Conservation (phyloP, 352 stramenopile species). For the Sclerospora graminicola region DNA sequence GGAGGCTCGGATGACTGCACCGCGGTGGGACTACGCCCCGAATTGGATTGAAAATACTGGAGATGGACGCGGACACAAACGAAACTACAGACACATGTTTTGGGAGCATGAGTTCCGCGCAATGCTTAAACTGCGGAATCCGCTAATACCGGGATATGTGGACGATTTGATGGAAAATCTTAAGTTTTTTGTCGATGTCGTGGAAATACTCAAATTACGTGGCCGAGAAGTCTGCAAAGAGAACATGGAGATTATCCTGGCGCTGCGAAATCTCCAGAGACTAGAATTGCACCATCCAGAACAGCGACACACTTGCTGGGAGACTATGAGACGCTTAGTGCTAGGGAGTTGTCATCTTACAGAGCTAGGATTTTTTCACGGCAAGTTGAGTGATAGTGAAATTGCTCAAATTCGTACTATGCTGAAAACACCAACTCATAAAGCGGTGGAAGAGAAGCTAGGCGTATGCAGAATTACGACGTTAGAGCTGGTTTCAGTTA, state of each 20-base stretch:
- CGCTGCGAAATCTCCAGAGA: slow-evolving; percentile 29
- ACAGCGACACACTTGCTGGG: slow-evolving; percentile 40
- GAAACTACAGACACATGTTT: slow-evolving; percentile 33
- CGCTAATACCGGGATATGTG: slow-evolving; percentile 1
- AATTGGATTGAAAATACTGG: slow-evolving; percentile 10
- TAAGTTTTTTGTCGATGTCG: slow-evolving; percentile 45
- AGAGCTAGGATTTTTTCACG: slow-evolving; percentile 65
- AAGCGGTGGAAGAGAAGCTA: slow-evolving; percentile 7
- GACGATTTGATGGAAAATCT: slow-evolving; percentile 3
- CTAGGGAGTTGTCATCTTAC: slow-evolving; percentile 21
- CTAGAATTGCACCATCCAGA: slow-evolving; percentile 73
- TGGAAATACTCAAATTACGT: slow-evolving; percentile 48
- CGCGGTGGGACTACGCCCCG: slow-evolving; percentile 3
- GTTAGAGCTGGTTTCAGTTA: slow-evolving; percentile 66
- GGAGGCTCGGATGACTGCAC: slow-evolving; percentile 14
- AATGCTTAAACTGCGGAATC: slow-evolving; percentile 26
- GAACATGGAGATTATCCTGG: slow-evolving; percentile 35
- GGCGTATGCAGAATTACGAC: slow-evolving; percentile 16
- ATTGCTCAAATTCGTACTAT: slow-evolving; percentile 28
- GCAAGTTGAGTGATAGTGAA: slow-evolving; percentile 37
- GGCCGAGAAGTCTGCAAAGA: slow-evolving; percentile 43
- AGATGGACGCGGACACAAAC: slow-evolving; percentile 13
- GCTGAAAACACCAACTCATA: slow-evolving; percentile 5
- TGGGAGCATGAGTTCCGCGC: slow-evolving; percentile 52
- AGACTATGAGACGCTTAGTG: slow-evolving; percentile 28